Percentiles rank a stretch among this genome's conserved stretches.
These are phyloP conservation scores for Trichoderma cornu-damae DNA, from an alignment of 2,329 filamentous ascomycete species.

Conservation along the genomic window DNA sequence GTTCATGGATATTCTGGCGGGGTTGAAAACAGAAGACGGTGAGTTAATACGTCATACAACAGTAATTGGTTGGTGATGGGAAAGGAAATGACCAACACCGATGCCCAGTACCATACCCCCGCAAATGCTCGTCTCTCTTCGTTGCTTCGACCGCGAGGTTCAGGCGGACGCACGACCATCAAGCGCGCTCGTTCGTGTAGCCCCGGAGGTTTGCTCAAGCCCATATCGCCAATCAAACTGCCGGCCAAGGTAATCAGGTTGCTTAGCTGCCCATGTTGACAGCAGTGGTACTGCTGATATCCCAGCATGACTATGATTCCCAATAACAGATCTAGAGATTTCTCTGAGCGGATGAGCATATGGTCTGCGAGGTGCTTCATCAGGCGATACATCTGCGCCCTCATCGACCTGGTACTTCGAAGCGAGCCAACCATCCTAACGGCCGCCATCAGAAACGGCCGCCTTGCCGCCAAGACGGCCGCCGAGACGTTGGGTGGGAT, in stretches of 20 bases:
- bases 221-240: slow-evolving; percentile 44
- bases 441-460: slow-evolving; percentile 46
- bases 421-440: slow-evolving; percentile 49
- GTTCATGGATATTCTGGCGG: slow-evolving; percentile 37
- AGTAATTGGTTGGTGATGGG: neutral
- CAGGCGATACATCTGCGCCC: slow-evolving; percentile 45
- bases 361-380: slow-evolving; percentile 44
- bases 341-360: slow-evolving; percentile 45
- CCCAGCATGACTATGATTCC: slow-evolving; percentile 46
- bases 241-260: slow-evolving; percentile 46
- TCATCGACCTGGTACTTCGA: slow-evolving; percentile 43
- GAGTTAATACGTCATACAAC: too few species aligned
- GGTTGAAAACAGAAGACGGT: neutral
- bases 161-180: slow-evolving; percentile 38
- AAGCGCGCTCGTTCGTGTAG: slow-evolving; percentile 40
- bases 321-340: slow-evolving; percentile 46
- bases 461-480: slow-evolving; percentile 33
- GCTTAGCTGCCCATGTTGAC: slow-evolving; percentile 48
- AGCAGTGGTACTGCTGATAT: slow-evolving; percentile 52
- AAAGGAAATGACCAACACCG: slow-evolving; percentile 38
- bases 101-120: slow-evolving; percentile 51
- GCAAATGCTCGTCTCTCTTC: slow-evolving; percentile 50
- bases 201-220: slow-evolving; percentile 39
- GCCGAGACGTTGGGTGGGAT: slow-evolving; percentile 36
- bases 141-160: slow-evolving; percentile 39